phyloP scores from a whole-genome alignment of 2,329 filamentous ascomycete species.

The Zasmidium angulare region DNA sequence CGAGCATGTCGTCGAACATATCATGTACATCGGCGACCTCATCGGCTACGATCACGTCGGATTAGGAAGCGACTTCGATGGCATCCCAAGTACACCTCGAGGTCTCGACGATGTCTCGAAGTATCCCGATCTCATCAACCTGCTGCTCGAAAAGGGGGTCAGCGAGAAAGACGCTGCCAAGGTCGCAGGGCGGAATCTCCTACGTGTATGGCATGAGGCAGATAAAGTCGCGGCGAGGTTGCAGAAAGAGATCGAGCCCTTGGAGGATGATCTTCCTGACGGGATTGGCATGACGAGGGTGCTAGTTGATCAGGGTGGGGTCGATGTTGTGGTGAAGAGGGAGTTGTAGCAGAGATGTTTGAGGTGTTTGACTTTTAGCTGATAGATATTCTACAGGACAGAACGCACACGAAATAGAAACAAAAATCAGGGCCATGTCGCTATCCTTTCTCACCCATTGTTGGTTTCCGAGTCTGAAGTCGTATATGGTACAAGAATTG shows the following conservation, averaged over 20 bases:
- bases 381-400: not conserved
- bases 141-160: slow-evolving; percentile 71
- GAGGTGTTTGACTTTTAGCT: not conserved
- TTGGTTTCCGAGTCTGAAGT: too few relatives aligned
- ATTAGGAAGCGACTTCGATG: slow-evolving; percentile 87
- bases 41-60: slow-evolving; percentile 89
- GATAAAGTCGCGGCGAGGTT: slow-evolving; percentile 69
- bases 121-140: slow-evolving; percentile 74
- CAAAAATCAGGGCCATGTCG: too few relatives aligned
- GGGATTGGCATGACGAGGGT: slow-evolving; percentile 6
- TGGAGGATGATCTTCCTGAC: slow-evolving; percentile 43
- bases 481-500: too few relatives aligned
- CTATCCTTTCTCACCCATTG: too few relatives aligned
- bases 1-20: slow-evolving; percentile 74
- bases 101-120: slow-evolving; percentile 84
- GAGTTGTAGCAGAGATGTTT: too few relatives aligned
- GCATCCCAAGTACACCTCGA: slow-evolving; percentile 63
- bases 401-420: too few relatives aligned
- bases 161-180: slow-evolving; percentile 72
- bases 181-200: slow-evolving; percentile 74
- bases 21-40: slow-evolving; percentile 75
- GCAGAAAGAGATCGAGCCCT: slow-evolving; percentile 50
- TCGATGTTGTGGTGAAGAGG: not conserved
- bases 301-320: not conserved
- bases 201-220: slow-evolving; percentile 80